Base-by-base conservation (phyloP, 495 filamentous ascomycete species). In the Neurospora sp. region DNA sequence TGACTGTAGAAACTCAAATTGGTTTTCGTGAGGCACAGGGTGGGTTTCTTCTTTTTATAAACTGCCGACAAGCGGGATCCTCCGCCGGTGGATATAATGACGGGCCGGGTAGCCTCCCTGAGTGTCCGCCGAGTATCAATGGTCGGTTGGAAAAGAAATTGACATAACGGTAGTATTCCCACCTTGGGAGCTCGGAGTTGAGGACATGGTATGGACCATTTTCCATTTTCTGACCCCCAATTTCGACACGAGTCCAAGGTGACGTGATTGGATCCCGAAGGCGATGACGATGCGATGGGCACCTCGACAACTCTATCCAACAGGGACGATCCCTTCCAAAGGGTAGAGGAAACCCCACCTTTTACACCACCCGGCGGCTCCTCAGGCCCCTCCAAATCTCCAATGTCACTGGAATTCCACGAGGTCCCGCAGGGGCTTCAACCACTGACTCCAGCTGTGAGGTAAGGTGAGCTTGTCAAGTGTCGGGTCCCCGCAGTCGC, bases 261-360 rank as follows among this genome's bases (percentile, higher is more conserved):
- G 39, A 70, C 39, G 59, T 72, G 73, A 76, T 72, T 69, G 71
- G 75, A 73, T 73, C 69, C 39, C 20, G 12, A 39, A 39, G 44
- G 66, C 74, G 48, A 77, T 77, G 72, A 77, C 76, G 76, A 41
- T 54, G 72, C 39, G 54, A 41, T 27, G 69, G 39, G 54, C 62
- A 59, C 41, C 69, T 70, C 69, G 72, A 37, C 69, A 71, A 66
- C 27, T 66, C 23, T 66, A 37, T 35, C 6, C 54, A 27, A 66
- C 54, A 66, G 54, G 54, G 54, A 66, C 54, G 54, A 66, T 66
- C 54, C 54, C 54, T 66, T 66, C 54, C 54, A 35, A 35, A 66
- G 5, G 14, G 14, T 66, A 66, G 27, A 66, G 54, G 54, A 8
- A 66, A 35, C 54, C 54, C 54, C 54, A 66, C 54, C 54, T 66